Evolutionary conservation across 805 yeast species (phyloP).

Genomic region (Millerago galiae): DNA sequence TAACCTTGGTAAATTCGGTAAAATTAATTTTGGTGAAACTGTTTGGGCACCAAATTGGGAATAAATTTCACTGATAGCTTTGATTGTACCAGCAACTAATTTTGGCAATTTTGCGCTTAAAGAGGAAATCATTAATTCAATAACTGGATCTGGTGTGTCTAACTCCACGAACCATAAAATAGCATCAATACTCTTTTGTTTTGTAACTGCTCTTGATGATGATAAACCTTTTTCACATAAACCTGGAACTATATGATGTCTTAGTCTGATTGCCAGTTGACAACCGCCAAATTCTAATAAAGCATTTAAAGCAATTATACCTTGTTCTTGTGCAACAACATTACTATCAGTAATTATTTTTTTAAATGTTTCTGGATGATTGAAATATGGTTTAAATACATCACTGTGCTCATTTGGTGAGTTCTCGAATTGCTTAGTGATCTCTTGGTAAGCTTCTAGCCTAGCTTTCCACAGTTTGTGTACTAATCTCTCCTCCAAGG

Average conservation of each 20-base stretch:
- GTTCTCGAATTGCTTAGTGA: slow-evolving; percentile 42
- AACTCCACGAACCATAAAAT: slow-evolving; percentile 58
- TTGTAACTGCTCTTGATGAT: slow-evolving; percentile 71
- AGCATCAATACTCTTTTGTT: slow-evolving; percentile 55
- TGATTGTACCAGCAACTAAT: slow-evolving; percentile 60
- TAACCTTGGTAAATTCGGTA: slow-evolving; percentile 56
- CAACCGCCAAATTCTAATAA: slow-evolving; percentile 54
- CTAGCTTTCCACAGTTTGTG: slow-evolving; percentile 89
- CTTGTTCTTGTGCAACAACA: slow-evolving; percentile 89
- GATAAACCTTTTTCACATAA: slow-evolving; percentile 79
- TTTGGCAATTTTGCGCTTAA: slow-evolving; percentile 67
- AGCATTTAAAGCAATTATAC: slow-evolving; percentile 47
- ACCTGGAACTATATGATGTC: slow-evolving; percentile 36
- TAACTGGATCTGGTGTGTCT: slow-evolving; percentile 55
- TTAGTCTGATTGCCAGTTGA: slow-evolving; percentile 33
- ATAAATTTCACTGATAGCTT: slow-evolving; percentile 46
- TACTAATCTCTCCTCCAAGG: slow-evolving; percentile 24
- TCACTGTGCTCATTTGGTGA: slow-evolving; percentile 52
- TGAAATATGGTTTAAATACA: slow-evolving; percentile 44
- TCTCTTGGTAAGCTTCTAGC: slow-evolving; percentile 68
- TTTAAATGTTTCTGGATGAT: slow-evolving; percentile 49
- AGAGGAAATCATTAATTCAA: slow-evolving; percentile 62
- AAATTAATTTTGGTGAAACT: slow-evolving; percentile 48
- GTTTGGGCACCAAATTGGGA: slow-evolving; percentile 55
- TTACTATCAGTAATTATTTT: slow-evolving; percentile 68